Evolutionary conservation across 2,329 filamentous ascomycete genomes (phyloP).

Genomic region (Sporothrix schenckii): DNA sequence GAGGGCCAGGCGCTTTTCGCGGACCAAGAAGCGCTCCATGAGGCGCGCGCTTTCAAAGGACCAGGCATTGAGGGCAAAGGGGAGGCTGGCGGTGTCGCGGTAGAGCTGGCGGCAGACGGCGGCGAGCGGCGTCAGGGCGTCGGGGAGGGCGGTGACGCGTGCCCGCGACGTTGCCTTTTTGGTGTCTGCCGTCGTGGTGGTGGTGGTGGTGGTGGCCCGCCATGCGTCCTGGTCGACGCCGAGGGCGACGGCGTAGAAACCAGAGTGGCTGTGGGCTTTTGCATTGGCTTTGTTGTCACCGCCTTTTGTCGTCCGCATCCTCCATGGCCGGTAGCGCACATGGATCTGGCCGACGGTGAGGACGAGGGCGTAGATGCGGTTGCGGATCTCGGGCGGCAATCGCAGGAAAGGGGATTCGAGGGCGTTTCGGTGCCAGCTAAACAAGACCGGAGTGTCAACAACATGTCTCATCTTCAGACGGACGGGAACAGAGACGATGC

Average conservation of each 20-base stretch:
- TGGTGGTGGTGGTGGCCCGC: slow-evolving; percentile 20
- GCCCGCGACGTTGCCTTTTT: not conserved
- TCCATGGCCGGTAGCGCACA: slow-evolving; percentile 41
- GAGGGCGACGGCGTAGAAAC: slow-evolving; percentile 42
- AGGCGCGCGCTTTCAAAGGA: slow-evolving; percentile 41
- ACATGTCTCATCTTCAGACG: too few relatives aligned
- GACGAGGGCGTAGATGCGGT: slow-evolving; percentile 44
- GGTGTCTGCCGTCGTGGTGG: not conserved
- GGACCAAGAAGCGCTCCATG: slow-evolving; percentile 45
- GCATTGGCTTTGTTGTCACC: not conserved
- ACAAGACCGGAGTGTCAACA: not conserved
- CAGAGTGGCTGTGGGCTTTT: slow-evolving; percentile 9
- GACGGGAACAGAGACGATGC: too few relatives aligned
- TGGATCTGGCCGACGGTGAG: slow-evolving; percentile 44
- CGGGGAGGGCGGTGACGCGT: not conserved
- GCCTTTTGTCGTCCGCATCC: slow-evolving; percentile 32
- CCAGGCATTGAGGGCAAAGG: slow-evolving; percentile 44
- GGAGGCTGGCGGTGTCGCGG: slow-evolving; percentile 44
- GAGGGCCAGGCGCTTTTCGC: slow-evolving; percentile 41
- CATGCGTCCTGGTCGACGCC: slow-evolving; percentile 41
- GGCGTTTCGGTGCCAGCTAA: slow-evolving; percentile 41
- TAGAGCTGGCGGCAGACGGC: slow-evolving; percentile 46
- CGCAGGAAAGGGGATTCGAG: slow-evolving; percentile 41
- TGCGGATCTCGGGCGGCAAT: slow-evolving; percentile 43
- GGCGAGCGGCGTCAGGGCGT: slow-evolving; percentile 42